Percentiles rank a stretch among this genome's conserved stretches.
Evolutionary conservation across 495 filamentous ascomycete genomes (phyloP).

Genomic region (Penicillium manginii): DNA sequence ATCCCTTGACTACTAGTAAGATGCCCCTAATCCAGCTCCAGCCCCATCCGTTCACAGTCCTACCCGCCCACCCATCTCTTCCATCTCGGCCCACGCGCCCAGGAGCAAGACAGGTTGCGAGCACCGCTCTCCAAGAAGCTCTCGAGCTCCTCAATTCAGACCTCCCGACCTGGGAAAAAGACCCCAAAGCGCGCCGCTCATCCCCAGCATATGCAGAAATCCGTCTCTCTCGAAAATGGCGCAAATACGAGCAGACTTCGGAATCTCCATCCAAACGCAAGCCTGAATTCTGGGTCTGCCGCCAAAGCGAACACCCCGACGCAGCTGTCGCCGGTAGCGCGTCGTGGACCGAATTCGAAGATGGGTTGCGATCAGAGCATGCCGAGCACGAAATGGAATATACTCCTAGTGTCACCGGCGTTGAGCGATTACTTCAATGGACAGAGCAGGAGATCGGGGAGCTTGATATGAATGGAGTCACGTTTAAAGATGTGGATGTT

Average conservation of each 20-base stretch:
- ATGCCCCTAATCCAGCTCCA: constrained; percentile 33
- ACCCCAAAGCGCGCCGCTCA: constrained; percentile 43
- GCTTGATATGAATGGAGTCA: constrained; percentile 37
- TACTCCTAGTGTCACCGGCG: constrained; percentile 67
- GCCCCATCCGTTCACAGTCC: constrained; percentile 34
- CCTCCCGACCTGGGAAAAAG: constrained; percentile 32
- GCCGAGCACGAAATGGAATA: constrained; percentile 70
- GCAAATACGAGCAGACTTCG: constrained; percentile 37
- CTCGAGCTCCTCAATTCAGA: constrained; percentile 54
- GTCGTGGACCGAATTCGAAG: constrained; percentile 66
- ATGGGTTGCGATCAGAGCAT: constrained; percentile 63
- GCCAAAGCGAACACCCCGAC: constrained; percentile 65
- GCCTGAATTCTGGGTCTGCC: constrained; percentile 69
- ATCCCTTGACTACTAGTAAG: constrained; percentile 5
- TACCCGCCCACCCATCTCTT: constrained; percentile 39
- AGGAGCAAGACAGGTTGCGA: constrained; percentile 25
- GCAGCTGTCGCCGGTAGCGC: constrained; percentile 58
- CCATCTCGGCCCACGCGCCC: constrained; percentile 15
- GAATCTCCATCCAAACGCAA: constrained; percentile 41
- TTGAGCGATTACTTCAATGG: constrained; percentile 59
- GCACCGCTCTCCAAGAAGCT: constrained; percentile 56
- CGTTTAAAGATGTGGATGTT: constrained; percentile 50
- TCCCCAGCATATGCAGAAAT: constrained; percentile 36
- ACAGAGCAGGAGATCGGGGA: constrained; percentile 34
- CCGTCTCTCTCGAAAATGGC: constrained; percentile 21